These are phyloP conservation scores for Tricholoma saponaceum DNA, from an alignment of 768 basidiomycete genomes.

Conservation along the genomic window DNA sequence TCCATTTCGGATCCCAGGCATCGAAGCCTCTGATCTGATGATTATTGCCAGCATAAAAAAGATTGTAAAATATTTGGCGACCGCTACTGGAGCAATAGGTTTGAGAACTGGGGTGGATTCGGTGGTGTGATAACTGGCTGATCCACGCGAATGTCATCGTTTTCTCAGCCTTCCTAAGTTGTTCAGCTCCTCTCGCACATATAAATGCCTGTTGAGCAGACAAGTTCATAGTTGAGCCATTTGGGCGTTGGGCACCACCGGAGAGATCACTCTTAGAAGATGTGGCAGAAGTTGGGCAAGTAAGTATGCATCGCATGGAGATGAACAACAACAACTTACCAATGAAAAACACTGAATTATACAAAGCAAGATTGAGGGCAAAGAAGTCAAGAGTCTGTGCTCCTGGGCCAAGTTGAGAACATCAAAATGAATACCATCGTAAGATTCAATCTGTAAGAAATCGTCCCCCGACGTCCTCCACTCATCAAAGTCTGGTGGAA, in stretches of 20 bases:
- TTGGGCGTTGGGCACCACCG: not conserved
- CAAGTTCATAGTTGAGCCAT: not conserved
- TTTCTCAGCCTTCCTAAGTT: not conserved
- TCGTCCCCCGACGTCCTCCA: not conserved
- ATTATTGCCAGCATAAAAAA: not conserved
- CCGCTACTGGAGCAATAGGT: not conserved
- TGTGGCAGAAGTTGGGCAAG: too few relatives aligned
- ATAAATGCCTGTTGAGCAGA: not conserved
- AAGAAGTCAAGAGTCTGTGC: not conserved
- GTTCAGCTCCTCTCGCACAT: not conserved
- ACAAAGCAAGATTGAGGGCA: not conserved
- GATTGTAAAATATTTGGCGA: not conserved
- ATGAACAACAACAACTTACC: not conserved
- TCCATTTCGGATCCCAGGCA: not conserved
- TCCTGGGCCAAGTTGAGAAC: not conserved
- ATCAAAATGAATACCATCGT: not conserved
- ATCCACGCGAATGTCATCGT: not conserved
- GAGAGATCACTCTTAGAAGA: not conserved
- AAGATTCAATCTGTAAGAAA: not conserved
- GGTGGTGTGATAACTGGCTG: not conserved
- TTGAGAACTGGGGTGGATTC: not conserved
- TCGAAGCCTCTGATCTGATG: too few relatives aligned
- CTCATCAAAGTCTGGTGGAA: conserved; percentile 4
- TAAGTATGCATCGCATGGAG: not conserved
- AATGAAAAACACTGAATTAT: not conserved